Evolutionary conservation across 106 monocot species (phyloP).

Genomic region (Chionographis japonica): DNA sequence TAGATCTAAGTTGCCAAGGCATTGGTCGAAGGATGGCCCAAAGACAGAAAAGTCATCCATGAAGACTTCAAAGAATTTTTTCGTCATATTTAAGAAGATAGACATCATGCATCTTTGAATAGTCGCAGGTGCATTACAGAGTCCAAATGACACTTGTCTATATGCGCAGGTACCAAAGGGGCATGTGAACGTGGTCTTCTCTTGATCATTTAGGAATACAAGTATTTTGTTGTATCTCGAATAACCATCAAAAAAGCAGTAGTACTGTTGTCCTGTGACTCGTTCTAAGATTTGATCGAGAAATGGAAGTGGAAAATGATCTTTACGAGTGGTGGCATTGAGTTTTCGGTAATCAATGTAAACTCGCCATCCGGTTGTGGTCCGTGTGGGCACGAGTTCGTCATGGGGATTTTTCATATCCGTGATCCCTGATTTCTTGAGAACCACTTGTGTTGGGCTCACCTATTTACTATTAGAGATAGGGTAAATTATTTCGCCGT

Average conservation of each 20-base stretch:
- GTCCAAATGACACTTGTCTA: not conserved
- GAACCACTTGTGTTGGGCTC: too few relatives aligned
- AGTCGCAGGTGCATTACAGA: not conserved
- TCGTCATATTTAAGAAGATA: not conserved
- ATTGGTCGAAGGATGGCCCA: not conserved
- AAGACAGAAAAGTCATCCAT: not conserved
- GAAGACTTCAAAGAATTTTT: not conserved
- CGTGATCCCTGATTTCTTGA: constrained; percentile 8
- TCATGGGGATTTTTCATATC: not conserved
- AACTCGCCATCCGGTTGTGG: not conserved
- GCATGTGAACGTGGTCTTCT: not conserved
- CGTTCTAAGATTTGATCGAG: not conserved
- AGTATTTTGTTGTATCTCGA: not conserved
- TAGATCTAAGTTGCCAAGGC: too few relatives aligned
- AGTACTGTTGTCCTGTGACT: not conserved
- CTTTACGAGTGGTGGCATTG: not conserved
- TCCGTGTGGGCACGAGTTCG: not conserved
- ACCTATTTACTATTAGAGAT: too few relatives aligned
- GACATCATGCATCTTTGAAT: not conserved
- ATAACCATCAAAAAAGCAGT: not conserved
- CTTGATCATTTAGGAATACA: not conserved
- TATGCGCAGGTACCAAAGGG: not conserved
- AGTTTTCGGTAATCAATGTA: constrained; percentile 16
- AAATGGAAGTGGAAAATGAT: not conserved
- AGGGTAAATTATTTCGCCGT: too few relatives aligned